Evolutionary conservation across 75 land plant genomes (phyloP).

Genomic region (Pinus taeda): DNA sequence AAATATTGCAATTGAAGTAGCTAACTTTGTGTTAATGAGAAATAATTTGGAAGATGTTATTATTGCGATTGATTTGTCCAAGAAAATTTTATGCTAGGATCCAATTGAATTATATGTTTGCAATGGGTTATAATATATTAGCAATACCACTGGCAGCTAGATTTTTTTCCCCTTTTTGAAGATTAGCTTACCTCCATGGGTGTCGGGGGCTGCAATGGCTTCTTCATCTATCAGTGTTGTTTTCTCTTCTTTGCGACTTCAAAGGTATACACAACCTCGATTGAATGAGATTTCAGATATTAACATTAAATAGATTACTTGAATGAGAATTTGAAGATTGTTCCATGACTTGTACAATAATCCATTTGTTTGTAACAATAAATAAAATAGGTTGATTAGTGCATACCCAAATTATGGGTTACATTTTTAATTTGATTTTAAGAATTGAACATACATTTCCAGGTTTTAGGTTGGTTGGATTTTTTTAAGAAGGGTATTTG

Average conservation of each 20-base stretch:
- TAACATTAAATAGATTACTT: neutral
- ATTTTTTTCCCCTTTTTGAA: conserved; percentile 60
- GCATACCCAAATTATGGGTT: too few species aligned
- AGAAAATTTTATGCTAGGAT: conserved; percentile 88
- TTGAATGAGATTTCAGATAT: conserved; percentile 70
- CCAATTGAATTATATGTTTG: conserved; percentile 83
- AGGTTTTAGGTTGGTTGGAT: too few species aligned
- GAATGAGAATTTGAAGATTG: neutral
- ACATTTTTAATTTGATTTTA: too few species aligned
- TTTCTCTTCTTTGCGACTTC: conserved; percentile 84
- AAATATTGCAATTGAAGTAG: conserved; percentile 96
- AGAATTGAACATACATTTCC: too few species aligned
- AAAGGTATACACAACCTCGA: conserved; percentile 78
- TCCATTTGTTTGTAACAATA: conserved; percentile 4
- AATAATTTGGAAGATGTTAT: conserved; percentile 94
- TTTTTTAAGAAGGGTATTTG: too few species aligned
- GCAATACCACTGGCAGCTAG: conserved; percentile 97
- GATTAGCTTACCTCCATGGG: conserved; percentile 88
- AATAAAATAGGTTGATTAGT: neutral
- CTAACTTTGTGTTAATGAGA: conserved; percentile 91
- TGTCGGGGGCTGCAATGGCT: conserved; percentile 97
- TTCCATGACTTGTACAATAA: conserved; percentile 4
- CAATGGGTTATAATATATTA: conserved; percentile 92
- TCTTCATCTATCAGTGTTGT: conserved; percentile 93
- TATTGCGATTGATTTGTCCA: conserved; percentile 93